Evolutionary conservation across 2,329 filamentous ascomycete genomes (phyloP), one percentile per base, ranked within the genome.

Genomic region (Saccharata proteae): DNA sequence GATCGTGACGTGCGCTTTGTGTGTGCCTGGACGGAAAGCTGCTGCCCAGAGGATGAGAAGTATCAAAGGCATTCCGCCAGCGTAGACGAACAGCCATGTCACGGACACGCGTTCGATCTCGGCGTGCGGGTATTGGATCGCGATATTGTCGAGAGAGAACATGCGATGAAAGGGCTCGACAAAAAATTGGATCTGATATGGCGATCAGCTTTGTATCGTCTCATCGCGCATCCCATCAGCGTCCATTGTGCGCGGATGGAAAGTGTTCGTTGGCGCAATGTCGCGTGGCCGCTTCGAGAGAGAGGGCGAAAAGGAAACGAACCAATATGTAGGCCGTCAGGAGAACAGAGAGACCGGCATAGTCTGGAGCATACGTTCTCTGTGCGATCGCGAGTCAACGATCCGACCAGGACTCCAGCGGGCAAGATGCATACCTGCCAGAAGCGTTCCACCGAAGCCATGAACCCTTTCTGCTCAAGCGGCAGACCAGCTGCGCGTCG

Each of bases 101-200:
- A 93, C 75, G 6, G 84, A 67, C 0, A 98, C 90, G 39, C 85
- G 73, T 56, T 98, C 86, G 30, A 79, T 59, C 35, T 79, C 67
- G 14, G 90, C 84, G 57, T 93, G 80, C 1, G 90, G 90, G 48
- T 80, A 94, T 41, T 83, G 77, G 37, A 96, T 84, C 29, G 74
- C 65, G 15, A 81, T 69, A 52, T 96, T 84, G 51, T 85, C 80
- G 39, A 96, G 71, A 41, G 74, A 80, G 61, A 98, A 96, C 74
- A 94, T 80, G 58, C 83, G 84, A 54, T 96, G 85, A 53, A 96
- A 96, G 0, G 90, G 90, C 38, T 78, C 76, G 44, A 82, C 69
- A 42, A 80, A 65, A 45, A 80, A 61, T 55, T 74, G 66, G 25
- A 83, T 65, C 69, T 82, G 48, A 24, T 16, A 14, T 24, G 23